A percentile compares a stretch with the other conserved stretches of the same genome.
Evolutionary conservation across 305 asterid genomes (phyloP).

Genomic region (Ilex paraguariensis): DNA sequence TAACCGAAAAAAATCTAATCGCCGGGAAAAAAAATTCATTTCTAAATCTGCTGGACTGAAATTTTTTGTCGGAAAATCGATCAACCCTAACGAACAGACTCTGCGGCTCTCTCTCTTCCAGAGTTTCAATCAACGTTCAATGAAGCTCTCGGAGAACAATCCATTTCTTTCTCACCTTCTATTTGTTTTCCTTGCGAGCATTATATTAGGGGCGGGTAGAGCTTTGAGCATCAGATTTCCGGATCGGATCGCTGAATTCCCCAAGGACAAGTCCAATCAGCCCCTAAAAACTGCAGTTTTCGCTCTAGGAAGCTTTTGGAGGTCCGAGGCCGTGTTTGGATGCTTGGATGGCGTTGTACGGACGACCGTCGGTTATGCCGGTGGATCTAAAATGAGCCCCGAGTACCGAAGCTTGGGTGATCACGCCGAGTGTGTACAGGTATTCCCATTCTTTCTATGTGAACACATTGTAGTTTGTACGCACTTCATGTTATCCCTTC

Average conservation of each 20-base stretch:
- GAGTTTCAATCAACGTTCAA: background rate
- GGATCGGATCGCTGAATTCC: conserved; percentile 39
- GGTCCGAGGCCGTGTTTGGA: conserved; percentile 94
- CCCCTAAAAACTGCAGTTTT: conserved; percentile 62
- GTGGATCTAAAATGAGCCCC: conserved; percentile 72
- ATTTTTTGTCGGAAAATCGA: too few species aligned
- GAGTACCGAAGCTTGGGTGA: conserved; percentile 82
- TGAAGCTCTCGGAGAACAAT: conserved; percentile 3
- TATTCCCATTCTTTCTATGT: conserved; percentile 12
- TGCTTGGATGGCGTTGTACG: conserved; percentile 79
- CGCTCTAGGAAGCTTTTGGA: conserved; percentile 97
- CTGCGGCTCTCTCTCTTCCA: background rate
- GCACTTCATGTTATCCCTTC: too few species aligned
- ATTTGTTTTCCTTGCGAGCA: background rate
- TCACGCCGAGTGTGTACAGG: conserved; percentile 94
- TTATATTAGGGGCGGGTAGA: conserved; percentile 27
- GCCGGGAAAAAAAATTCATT: too few species aligned
- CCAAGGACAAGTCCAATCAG: conserved; percentile 36
- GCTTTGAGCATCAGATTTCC: conserved; percentile 67
- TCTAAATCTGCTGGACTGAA: too few species aligned
- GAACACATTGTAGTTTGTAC: background rate
- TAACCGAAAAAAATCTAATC: too few species aligned
- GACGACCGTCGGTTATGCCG: conserved; percentile 79
- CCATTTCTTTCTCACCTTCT: background rate
- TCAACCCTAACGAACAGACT: too few species aligned